Percentiles rank a stretch among this genome's conserved stretches.
Evolutionary conservation across 2,329 filamentous ascomycete genomes (phyloP).

Genomic region (Microascus cirrosus): DNA sequence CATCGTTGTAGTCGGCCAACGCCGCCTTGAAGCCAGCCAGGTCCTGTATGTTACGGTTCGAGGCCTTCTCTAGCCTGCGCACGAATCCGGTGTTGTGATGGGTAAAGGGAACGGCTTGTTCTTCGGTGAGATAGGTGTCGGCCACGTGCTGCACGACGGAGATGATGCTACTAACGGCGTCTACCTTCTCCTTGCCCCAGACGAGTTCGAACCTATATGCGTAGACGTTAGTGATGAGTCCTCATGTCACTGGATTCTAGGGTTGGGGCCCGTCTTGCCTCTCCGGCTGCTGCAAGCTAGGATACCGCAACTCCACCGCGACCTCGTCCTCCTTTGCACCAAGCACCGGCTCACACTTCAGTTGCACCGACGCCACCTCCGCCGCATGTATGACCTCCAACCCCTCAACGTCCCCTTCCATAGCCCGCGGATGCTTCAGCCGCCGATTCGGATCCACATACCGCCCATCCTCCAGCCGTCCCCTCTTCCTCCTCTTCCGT

Average conservation of each 20-base stretch:
- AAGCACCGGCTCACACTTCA: slow-evolving; percentile 38
- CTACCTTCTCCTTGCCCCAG: slow-evolving; percentile 66
- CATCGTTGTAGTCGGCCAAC: slow-evolving; percentile 66
- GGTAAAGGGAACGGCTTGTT: slow-evolving; percentile 55
- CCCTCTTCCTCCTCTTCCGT: slow-evolving; percentile 29
- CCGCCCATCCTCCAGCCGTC: slow-evolving; percentile 18
- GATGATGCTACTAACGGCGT: slow-evolving; percentile 64
- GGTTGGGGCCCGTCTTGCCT: slow-evolving; percentile 31
- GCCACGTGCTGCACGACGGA: slow-evolving; percentile 58
- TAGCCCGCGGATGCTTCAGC: slow-evolving; percentile 33
- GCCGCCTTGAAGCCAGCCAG: slow-evolving; percentile 60
- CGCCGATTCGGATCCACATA: slow-evolving; percentile 34
- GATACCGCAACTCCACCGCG: slow-evolving; percentile 69
- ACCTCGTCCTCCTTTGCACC: slow-evolving; percentile 40
- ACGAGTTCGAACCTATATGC: slow-evolving; percentile 57
- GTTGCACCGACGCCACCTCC: slow-evolving; percentile 39
- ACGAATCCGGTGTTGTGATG: slow-evolving; percentile 65
- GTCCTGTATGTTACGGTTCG: slow-evolving; percentile 52
- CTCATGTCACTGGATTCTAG: not conserved
- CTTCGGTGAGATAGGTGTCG: slow-evolving; percentile 65
- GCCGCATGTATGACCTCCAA: slow-evolving; percentile 46
- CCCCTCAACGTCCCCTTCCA: slow-evolving; percentile 26
- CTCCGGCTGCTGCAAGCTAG: slow-evolving; percentile 59
- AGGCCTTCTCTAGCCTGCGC: slow-evolving; percentile 65
- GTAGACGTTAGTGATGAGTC: slow-evolving; percentile 1